Percentiles rank a stretch among this genome's conserved stretches.
phyloP scores from a whole-genome alignment of 148 eudicot species.

The Vaccinium macrocarpon region DNA sequence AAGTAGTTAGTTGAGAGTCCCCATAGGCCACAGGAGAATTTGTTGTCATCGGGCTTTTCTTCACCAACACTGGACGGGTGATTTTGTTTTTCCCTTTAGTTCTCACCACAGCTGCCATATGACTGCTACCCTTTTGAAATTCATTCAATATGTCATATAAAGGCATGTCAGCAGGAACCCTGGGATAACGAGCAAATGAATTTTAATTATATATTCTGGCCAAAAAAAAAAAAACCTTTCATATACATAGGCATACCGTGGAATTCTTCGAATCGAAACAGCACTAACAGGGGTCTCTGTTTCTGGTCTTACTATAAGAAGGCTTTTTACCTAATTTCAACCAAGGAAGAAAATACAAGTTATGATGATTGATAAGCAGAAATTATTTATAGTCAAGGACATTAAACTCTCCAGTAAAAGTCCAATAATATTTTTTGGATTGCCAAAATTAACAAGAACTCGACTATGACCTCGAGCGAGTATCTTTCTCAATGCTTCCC shows the following conservation, averaged over 20 bases:
- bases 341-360: constrained; percentile 8
- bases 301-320: constrained; percentile 92
- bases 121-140: constrained; percentile 91
- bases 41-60: constrained; percentile 35
- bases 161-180: constrained; percentile 94
- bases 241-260: constrained; percentile 48
- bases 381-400: neutral
- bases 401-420: constrained; percentile 70
- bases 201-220: neutral
- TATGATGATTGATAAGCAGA: neutral
- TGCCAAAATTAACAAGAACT: constrained; percentile 94
- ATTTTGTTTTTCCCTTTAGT: constrained; percentile 43
- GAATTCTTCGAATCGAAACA: constrained; percentile 88
- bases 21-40: constrained; percentile 21
- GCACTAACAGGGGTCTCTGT: constrained; percentile 99
- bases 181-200: constrained; percentile 24
- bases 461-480: constrained; percentile 98
- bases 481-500: constrained; percentile 99
- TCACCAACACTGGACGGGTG: constrained; percentile 31
- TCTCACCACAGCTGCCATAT: constrained; percentile 94
- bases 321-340: constrained; percentile 74
- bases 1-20: constrained; percentile 47
- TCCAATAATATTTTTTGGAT: constrained; percentile 86
- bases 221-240: neutral
- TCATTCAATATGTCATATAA: constrained; percentile 89